phyloP scores from a whole-genome alignment of 78 protist species.

The Dictyostelium firmibasis region DNA sequence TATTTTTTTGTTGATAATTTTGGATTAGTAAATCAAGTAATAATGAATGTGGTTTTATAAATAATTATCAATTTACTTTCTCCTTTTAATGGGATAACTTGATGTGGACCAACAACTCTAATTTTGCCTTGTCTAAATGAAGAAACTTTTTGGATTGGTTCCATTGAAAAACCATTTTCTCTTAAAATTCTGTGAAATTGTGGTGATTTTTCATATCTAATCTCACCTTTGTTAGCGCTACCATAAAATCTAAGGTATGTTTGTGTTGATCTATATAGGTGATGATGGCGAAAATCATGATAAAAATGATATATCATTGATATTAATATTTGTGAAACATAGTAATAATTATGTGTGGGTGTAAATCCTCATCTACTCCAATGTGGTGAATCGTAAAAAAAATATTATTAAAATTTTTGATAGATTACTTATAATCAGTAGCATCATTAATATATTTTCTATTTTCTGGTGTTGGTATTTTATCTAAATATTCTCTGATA shows the following conservation, averaged over 20 bases:
- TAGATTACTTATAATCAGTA: not conserved
- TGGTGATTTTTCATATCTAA: conserved; percentile 45
- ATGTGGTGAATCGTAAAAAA: no score
- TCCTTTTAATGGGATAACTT: not conserved
- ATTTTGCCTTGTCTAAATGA: not conserved
- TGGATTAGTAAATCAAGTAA: not conserved
- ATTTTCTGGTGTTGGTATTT: not conserved
- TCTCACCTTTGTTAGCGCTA: not conserved
- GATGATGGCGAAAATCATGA: no score
- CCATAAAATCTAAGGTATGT: conserved; percentile 13
- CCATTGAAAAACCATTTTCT: conserved; percentile 13
- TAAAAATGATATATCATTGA: no score
- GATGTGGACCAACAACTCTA: conserved; percentile 14
- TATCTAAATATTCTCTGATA: not conserved
- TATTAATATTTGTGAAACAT: no score
- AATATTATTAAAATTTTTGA: no score
- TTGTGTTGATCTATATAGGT: not conserved
- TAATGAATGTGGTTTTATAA: not conserved
- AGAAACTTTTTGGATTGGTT: conserved; percentile 9
- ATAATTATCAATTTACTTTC: not conserved
- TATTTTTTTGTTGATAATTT: no score
- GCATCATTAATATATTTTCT: conserved; percentile 4
- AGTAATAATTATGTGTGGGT: no score
- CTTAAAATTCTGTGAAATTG: conserved; percentile 1
- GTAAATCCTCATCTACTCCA: no score